These are phyloP conservation scores for Whalleya microplaca DNA, from an alignment of 2,329 filamentous ascomycete species.

Conservation along the genomic window DNA sequence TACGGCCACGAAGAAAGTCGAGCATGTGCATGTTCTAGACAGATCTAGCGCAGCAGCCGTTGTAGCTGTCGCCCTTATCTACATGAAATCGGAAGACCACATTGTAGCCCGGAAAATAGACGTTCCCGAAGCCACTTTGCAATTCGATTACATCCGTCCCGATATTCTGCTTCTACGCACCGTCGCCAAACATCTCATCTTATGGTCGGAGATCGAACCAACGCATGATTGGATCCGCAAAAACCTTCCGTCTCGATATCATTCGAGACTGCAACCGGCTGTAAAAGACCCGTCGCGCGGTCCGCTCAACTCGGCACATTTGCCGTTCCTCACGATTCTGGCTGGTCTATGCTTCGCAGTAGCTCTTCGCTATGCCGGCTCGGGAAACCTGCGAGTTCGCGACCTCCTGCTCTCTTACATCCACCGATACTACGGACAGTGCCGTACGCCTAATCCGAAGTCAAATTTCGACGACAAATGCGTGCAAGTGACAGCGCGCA, in stretches of 20 bases:
- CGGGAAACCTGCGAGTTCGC: conserved; percentile 69
- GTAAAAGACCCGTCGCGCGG: conserved; percentile 43
- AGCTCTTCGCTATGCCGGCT: conserved; percentile 75
- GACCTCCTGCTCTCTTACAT: conserved; percentile 84
- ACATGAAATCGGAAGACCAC: conserved; percentile 93
- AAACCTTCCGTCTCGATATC: conserved; percentile 74
- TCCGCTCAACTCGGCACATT: conserved; percentile 74
- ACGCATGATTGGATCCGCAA: conserved; percentile 74
- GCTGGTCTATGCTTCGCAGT: conserved; percentile 85
- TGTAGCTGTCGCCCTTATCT: conserved; percentile 86
- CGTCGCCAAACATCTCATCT: conserved; percentile 85
- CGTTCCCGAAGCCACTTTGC: conserved; percentile 83
- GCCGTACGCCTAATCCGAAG: conserved; percentile 45
- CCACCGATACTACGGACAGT: conserved; percentile 82
- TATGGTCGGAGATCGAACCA: conserved; percentile 84
- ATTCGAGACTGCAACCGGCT: conserved; percentile 61
- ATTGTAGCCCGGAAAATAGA: conserved; percentile 90
- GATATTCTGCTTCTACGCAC: conserved; percentile 91
- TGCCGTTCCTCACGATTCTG: conserved; percentile 91
- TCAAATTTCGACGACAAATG: conserved; percentile 80
- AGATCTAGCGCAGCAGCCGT: conserved; percentile 92
- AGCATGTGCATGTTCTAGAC: conserved; percentile 90
- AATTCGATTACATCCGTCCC: conserved; percentile 94
- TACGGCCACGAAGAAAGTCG: conserved; percentile 86
- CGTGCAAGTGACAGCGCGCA: conserved; percentile 79